Base-by-base conservation (phyloP, 805 yeast genomes). In the Candida maris region DNA sequence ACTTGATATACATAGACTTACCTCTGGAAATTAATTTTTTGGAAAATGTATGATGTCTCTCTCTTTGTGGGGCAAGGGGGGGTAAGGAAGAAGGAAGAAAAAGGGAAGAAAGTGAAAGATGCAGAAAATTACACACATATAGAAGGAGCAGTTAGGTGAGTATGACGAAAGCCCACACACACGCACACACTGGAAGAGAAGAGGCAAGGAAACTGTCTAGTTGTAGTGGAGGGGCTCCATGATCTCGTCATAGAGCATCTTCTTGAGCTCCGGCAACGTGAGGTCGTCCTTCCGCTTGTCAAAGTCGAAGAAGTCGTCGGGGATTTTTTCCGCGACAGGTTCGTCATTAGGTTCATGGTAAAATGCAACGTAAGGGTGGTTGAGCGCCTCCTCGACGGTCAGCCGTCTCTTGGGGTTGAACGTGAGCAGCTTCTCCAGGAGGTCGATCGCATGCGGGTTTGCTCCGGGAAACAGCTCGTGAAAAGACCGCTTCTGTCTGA, bases 341-440 rank as follows among this genome's bases (percentile, higher is more conserved):
- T 91, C 97, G 58, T 91, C 97, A 37, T 75, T 77, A 3, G 96
- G 95, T 54, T 91, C 97, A 60, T 91, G 97, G 62, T 91, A 91
- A n/a, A 84, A 74, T 34, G 71, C 64, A 36, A 91, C 67, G 60
- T 91, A 91, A 3, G 96, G 96, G 57, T 91, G 97, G 46, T 72
- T 64, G 32, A 91, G 70, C 0, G 97, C 96, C 42, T 84, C 82
- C 35, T 72, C 81, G 3, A 88, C 97, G 2, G 89, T 77, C 43
- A 89, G 81, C 54, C 97, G 71, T 52, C 82, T 78, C 9, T 71
- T 62, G 2, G 97, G 97, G 52, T 88, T 86, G 59, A 91, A 91
- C 1, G 85, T 75, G 30, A 91, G 70, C 68, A 91, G 68, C 46
- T 73, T 80, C 59, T 80, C 70, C 37, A 83, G 54, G 28, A 82